Evolutionary conservation across 2,329 filamentous ascomycete genomes (phyloP).

Genomic region (Tolypocladium ophioglossoides): DNA sequence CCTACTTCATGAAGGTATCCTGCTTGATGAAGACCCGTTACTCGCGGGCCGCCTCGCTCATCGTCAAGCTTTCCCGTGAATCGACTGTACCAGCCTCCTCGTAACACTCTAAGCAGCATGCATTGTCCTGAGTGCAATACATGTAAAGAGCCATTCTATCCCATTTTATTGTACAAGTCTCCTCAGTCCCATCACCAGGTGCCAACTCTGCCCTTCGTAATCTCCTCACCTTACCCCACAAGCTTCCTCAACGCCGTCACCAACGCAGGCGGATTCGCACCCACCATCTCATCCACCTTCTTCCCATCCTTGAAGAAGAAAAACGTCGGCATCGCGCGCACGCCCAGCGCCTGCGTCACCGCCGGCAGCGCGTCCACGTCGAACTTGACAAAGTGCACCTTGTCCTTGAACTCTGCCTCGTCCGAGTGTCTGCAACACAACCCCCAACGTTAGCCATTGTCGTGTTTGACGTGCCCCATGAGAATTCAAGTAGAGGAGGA

Average conservation of each 20-base stretch:
- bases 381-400: slow-evolving; percentile 72
- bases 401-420: slow-evolving; percentile 40
- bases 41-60: not conserved
- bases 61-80: not conserved
- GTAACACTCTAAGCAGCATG: not conserved
- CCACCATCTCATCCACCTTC: slow-evolving; percentile 62
- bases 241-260: slow-evolving; percentile 7
- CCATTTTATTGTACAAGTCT: too few relatives aligned
- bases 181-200: not conserved
- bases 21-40: too few relatives aligned
- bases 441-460: not conserved
- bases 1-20: too few relatives aligned
- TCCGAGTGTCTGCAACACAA: slow-evolving; percentile 12
- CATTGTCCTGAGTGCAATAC: not conserved
- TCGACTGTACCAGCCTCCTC: not conserved
- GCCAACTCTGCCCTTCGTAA: not conserved
- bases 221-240: not conserved
- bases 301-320: slow-evolving; percentile 69
- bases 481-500: not conserved
- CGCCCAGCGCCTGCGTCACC: slow-evolving; percentile 62
- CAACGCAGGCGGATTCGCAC: slow-evolving; percentile 67
- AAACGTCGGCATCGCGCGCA: slow-evolving; percentile 91
- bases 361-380: slow-evolving; percentile 76
- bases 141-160: not conserved
- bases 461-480: not conserved